phyloP scores from a whole-genome alignment of 192 early-diverging fungal genomes.

The Linderina pennispora region DNA sequence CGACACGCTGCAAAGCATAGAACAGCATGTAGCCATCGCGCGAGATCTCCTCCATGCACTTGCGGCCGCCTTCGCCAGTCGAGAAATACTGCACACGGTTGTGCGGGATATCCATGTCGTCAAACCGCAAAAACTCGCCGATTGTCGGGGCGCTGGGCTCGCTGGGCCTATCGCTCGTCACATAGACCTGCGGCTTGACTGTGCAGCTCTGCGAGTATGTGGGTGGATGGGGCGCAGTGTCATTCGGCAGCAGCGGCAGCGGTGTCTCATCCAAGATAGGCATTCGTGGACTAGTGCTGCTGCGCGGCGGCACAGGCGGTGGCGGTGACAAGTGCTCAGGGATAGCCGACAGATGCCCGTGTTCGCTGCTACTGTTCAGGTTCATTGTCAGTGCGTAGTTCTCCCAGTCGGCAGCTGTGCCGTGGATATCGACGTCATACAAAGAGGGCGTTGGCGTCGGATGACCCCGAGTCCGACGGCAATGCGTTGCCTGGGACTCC shows the following conservation, averaged over 20 bases:
- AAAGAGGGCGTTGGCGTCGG: background rate
- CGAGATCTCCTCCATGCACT: conserved; percentile 43
- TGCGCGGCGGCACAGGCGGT: too few relatives aligned
- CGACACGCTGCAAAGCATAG: conserved; percentile 51
- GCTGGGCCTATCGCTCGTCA: background rate
- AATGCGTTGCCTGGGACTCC: too few relatives aligned
- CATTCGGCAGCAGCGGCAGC: background rate
- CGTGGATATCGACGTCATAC: background rate
- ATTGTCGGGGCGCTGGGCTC: background rate
- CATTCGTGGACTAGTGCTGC: too few relatives aligned
- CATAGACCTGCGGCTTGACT: background rate
- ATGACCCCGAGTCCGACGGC: background rate
- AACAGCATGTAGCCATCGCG: conserved; percentile 59
- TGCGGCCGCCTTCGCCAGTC: conserved; percentile 16
- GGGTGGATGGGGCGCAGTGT: background rate
- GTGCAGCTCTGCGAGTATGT: background rate
- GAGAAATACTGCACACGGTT: conserved; percentile 39
- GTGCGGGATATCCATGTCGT: conserved; percentile 51
- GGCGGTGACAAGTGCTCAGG: background rate
- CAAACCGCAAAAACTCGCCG: conserved; percentile 42
- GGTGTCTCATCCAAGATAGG: background rate
- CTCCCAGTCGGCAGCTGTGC: conserved; percentile 11
- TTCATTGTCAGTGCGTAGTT: conserved; percentile 8
- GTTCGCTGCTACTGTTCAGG: background rate
- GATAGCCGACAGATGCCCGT: background rate